Base-by-base conservation (phyloP, 768 basidiomycete species). In the Russula ochroleuca region DNA sequence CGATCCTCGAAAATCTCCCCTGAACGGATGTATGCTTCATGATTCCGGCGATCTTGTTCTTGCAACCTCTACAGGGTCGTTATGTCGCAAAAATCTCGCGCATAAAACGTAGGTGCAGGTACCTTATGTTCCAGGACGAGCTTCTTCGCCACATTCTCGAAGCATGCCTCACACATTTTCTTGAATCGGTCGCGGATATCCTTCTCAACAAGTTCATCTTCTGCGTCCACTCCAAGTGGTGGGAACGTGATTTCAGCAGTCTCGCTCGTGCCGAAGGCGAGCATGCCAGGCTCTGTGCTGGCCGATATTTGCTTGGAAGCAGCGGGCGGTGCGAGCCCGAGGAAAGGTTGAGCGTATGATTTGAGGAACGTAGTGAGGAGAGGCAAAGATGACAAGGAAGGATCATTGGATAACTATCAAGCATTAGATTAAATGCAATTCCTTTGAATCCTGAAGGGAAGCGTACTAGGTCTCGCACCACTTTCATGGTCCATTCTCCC, bases 1-100 rank as follows among this genome's bases (percentile, higher is more conserved):
- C 97, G 85, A 73, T 99, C 97, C 72, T 99, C 97, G 69, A 99
- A 99, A 66, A 99, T 98, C 75, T 99, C 96, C 31, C 97, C 97
- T 3, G 95, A 98, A 37, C 95, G 92, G 68, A 99, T 98, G 72
- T 99, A 99, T 62, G 97, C 97, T 78, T 99, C 97, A 72, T 98
- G 96, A 70, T 99, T 99, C 56, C 90, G 83, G 66, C 88, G 87
- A 74, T 98, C 97, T 76, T 97, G 95, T 68, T 97, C 94, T 86
- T 98, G 94, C 51, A 99, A 80, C 53, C 89, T 87, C 96, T 98
- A 70, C 33, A 57, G 56, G 33, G 54, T 19, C 37, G 25, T 23
- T 23, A 47, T 49, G 43, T 47, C 25, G n/a, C 45, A 25, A 47
- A 6, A 57, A 35, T 51, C 4, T 23, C 41, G 25, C 52, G 14